Base-by-base conservation (phyloP, 331 rosid genomes). In the Dryas integrifolia region DNA sequence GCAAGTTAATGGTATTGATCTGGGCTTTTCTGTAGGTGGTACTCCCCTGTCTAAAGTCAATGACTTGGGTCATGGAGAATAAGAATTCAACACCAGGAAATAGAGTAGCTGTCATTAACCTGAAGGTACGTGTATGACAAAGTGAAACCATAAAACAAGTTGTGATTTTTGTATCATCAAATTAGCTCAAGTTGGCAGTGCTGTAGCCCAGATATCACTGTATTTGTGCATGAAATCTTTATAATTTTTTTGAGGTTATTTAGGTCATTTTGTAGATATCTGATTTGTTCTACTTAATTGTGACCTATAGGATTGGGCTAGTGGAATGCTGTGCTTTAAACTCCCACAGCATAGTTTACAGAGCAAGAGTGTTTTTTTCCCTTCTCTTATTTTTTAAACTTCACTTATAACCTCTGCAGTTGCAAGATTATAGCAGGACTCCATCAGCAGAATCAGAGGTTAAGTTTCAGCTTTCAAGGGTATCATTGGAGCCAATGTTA, bases 21-120 rank as follows among this genome's bases (percentile, higher is more conserved):
- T 55, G 65, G 56, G 58, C 61, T 79, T 81, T 52, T 63, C 40
- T 60, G 30, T 71, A 92, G 98, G 89, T 80, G 69, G 89, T 87
- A 84, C 98, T 92, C 76, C 98, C 97, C 44, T 89, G 90, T 80
- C 82, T 88, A 58, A 92, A 92, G 84, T 90, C 98, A 76, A 92
- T 92, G 98, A 92, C 97, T 52, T 92, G 98, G 98, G 96, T 88
- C 58, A 92, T 92, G 98, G 98, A 92, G 90, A 90, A 85, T 79
- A 92, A 90, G 83, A 90, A 82, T 80, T 88, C 96, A 69, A 58
- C 85, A 72, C 91, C 90, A 3, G 96, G 89, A 77, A 90, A 84
- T 61, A 87, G 85, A 85, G 91, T 90, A 48, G 98, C 97, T 77
- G 93, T 88, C 69, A 90, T 92, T 70, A 92, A 87, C 74, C 85